Evolutionary conservation across 805 yeast genomes (phyloP).

Genomic region (Saccharomycopsis fodiens): DNA sequence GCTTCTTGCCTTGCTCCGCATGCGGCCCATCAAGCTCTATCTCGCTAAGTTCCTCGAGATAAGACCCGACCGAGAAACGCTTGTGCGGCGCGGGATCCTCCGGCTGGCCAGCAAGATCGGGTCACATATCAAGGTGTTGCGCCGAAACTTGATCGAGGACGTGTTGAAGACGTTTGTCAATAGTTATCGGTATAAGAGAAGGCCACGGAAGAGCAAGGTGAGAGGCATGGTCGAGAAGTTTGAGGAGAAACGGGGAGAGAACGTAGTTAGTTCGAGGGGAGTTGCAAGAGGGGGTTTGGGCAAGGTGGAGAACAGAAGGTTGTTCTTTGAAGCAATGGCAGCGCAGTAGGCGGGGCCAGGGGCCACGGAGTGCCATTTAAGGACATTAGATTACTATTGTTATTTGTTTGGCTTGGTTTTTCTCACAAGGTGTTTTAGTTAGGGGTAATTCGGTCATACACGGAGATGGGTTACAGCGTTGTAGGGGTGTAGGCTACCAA

Average conservation of each 20-base stretch:
- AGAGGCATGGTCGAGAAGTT: neutral
- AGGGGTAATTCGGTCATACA: no score
- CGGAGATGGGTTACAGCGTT: no score
- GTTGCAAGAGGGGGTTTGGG: neutral
- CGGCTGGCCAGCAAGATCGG: neutral
- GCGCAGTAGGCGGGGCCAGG: neutral
- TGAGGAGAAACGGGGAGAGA: neutral
- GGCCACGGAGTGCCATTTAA: no score
- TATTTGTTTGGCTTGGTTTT: no score
- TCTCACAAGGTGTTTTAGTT: no score
- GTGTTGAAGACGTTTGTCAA: slow-evolving; percentile 10
- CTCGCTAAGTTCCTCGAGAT: neutral
- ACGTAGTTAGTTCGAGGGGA: no score
- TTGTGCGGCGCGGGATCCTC: neutral
- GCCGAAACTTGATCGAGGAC: slow-evolving; percentile 11
- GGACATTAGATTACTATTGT: no score
- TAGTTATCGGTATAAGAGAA: slow-evolving; percentile 6
- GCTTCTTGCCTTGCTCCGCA: neutral
- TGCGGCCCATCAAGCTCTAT: neutral
- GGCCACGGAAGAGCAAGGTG: neutral
- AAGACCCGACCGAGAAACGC: neutral
- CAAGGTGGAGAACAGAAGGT: neutral
- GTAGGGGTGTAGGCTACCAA: no score
- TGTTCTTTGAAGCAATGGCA: neutral
- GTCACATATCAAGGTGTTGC: slow-evolving; percentile 4